Evolutionary conservation across 805 yeast genomes (phyloP).

Genomic region (Candida odintsovae): DNA sequence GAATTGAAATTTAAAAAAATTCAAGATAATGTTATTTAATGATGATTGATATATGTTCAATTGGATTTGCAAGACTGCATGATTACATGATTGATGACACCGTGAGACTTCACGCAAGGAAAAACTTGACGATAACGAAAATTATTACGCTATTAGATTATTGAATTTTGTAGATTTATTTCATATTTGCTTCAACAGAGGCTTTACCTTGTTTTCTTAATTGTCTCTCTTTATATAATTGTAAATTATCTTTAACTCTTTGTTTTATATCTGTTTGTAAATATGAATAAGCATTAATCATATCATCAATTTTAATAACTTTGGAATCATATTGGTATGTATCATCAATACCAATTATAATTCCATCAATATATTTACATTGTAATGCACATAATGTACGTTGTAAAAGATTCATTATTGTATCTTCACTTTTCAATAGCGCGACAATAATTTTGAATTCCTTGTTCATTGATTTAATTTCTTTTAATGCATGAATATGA

Average conservation of each 20-base stretch:
- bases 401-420: conserved; percentile 85
- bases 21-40: conserved; percentile 1
- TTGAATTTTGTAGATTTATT: not conserved
- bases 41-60: not conserved
- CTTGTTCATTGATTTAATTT: no score
- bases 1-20: conserved; percentile 31
- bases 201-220: conserved; percentile 79
- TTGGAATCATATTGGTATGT: not conserved
- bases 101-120: no score
- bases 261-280: conserved; percentile 68
- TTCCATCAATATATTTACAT: conserved; percentile 77
- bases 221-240: conserved; percentile 81
- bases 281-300: conserved; percentile 53
- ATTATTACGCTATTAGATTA: not conserved
- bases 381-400: conserved; percentile 84
- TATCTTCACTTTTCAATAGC: conserved; percentile 66
- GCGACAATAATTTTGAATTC: conserved; percentile 71
- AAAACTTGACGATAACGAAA: not conserved
- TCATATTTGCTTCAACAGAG: conserved; percentile 36
- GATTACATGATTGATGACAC: no score
- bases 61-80: no score
- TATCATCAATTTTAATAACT: conserved; percentile 23
- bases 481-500: conserved; percentile 68
- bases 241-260: conserved; percentile 64
- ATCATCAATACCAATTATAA: conserved; percentile 39